Conservation (phyloP, 345 rosid species). For the Dipteronia sinensis region DNA sequence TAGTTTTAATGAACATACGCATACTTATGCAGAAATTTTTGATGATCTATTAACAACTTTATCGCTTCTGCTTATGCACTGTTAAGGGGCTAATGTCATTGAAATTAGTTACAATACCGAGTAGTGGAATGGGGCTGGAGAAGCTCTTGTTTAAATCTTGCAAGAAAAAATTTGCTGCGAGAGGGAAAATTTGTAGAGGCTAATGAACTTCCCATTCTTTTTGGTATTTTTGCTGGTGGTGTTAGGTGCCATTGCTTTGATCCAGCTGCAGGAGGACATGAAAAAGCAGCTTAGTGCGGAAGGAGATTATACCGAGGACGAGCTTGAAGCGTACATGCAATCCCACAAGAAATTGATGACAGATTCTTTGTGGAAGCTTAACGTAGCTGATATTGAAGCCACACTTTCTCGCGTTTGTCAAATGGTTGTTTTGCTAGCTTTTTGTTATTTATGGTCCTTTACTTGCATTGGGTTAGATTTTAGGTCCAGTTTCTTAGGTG, state of each 20-base stretch:
- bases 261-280: conserved; percentile 99
- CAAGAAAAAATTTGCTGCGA: background rate
- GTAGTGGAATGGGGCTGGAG: background rate
- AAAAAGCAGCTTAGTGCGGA: conserved; percentile 81
- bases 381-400: conserved; percentile 94
- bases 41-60: background rate
- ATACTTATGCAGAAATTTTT: background rate
- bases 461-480: conserved; percentile 15
- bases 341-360: conserved; percentile 89
- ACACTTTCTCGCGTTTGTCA: conserved; percentile 97
- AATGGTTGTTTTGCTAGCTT: conserved; percentile 65
- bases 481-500: conserved; percentile 7
- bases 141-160: background rate
- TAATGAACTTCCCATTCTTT: background rate
- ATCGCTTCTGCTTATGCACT: conserved; percentile 8
- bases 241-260: conserved; percentile 90
- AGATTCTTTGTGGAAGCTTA: conserved; percentile 98
- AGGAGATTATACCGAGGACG: conserved; percentile 85
- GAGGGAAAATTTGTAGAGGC: background rate
- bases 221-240: conserved; percentile 25
- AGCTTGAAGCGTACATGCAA: conserved; percentile 87
- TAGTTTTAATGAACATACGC: background rate
- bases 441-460: conserved; percentile 24
- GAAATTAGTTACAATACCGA: background rate
- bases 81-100: background rate